Percentiles rank a stretch among this genome's conserved stretches.
phyloP scores from a whole-genome alignment of 2,329 filamentous ascomycete genomes.

The Ophiostoma pallidulum region DNA sequence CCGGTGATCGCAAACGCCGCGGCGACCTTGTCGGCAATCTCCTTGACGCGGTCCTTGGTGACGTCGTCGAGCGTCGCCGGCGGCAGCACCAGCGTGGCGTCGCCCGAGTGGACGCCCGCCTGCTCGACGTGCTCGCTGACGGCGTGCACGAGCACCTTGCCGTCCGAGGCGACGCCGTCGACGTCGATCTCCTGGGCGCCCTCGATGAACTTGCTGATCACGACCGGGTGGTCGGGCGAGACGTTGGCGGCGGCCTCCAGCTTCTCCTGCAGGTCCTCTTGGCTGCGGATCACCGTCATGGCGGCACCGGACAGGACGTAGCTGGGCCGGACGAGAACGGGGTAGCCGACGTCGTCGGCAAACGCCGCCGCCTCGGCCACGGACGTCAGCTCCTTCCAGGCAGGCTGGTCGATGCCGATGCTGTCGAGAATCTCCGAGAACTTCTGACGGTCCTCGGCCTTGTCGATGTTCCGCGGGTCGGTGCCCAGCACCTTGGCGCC shows the following conservation, averaged over 20 bases:
- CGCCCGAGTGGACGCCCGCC: slow-evolving; percentile 95
- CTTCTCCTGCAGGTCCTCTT: slow-evolving; percentile 89
- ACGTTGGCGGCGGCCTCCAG: slow-evolving; percentile 82
- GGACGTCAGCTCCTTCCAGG: slow-evolving; percentile 94
- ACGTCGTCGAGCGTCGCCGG: slow-evolving; percentile 67
- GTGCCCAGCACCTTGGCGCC: slow-evolving; percentile 88
- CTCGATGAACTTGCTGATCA: slow-evolving; percentile 98
- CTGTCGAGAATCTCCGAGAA: slow-evolving; percentile 96
- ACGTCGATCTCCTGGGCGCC: slow-evolving; percentile 94
- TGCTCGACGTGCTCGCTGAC: slow-evolving; percentile 95
- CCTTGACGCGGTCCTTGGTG: slow-evolving; percentile 81
- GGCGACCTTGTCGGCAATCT: slow-evolving; percentile 91
- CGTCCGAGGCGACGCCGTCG: slow-evolving; percentile 80
- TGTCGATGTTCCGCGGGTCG: slow-evolving; percentile 89
- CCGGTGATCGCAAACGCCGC: slow-evolving; percentile 96
- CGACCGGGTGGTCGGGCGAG: slow-evolving; percentile 92
- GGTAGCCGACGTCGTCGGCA: slow-evolving; percentile 77
- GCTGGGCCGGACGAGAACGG: slow-evolving; percentile 85
- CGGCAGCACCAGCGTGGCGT: slow-evolving; percentile 88
- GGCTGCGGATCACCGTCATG: slow-evolving; percentile 91
- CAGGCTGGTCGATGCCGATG: slow-evolving; percentile 92
- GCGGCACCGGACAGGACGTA: slow-evolving; percentile 96
- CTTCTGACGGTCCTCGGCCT: slow-evolving; percentile 95
- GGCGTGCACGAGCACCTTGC: slow-evolving; percentile 81
- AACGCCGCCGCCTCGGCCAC: slow-evolving; percentile 82